These are phyloP conservation scores for Rhododendron williamsianum DNA, from an alignment of 148 eudicot species.

Conservation along the genomic window DNA sequence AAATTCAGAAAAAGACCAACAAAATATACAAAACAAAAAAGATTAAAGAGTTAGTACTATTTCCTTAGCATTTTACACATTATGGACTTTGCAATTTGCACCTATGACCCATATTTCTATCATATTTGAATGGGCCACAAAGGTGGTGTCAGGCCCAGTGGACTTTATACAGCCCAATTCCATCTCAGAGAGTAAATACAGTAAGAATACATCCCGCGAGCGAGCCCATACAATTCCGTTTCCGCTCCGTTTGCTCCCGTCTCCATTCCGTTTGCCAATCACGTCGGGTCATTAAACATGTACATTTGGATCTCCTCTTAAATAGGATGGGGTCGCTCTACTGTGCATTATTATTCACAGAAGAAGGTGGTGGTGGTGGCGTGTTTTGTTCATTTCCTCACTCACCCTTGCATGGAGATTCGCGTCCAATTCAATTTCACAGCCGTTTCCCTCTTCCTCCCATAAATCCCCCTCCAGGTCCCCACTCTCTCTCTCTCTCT, in stretches of 20 bases:
- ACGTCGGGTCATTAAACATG: not conserved
- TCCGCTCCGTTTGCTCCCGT: not conserved
- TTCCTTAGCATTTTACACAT: too few relatives aligned
- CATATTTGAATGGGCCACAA: not conserved
- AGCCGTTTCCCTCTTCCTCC: not conserved
- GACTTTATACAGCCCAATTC: not conserved
- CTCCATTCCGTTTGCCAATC: not conserved
- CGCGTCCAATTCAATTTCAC: slow-evolving; percentile 4
- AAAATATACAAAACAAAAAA: too few relatives aligned
- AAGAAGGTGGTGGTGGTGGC: not conserved
- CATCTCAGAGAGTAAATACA: not conserved
- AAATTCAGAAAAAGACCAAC: too few relatives aligned
- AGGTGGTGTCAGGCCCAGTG: not conserved
- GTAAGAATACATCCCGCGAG: not conserved
- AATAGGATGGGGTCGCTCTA: not conserved
- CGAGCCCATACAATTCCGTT: not conserved
- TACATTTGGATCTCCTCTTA: too few relatives aligned
- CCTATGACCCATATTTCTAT: not conserved
- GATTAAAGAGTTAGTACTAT: too few relatives aligned
- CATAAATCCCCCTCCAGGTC: not conserved
- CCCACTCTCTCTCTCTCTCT: not conserved
- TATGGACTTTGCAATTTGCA: too few relatives aligned
- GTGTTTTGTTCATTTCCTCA: not conserved
- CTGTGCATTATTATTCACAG: not conserved
- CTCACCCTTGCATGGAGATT: slow-evolving; percentile 12